Base-by-base conservation (phyloP, 1,284 basidiomycete species). In the Boletus hoseneyae region DNA sequence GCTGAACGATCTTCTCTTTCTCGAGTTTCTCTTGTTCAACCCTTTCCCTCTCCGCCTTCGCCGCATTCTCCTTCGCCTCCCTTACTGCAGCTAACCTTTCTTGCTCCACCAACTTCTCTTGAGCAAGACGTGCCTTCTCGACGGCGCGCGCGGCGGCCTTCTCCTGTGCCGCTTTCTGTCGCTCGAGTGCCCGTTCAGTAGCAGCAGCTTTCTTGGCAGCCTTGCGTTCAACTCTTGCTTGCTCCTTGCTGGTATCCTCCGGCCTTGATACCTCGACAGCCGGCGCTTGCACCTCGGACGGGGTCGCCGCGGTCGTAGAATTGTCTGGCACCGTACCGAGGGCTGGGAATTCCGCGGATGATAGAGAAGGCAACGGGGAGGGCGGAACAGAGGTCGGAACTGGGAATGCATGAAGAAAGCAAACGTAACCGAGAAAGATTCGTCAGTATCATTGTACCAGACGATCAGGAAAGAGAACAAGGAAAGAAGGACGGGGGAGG, bases 271-370 rank as follows among this genome's bases (percentile, higher is more conserved):
- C 57, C 47, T 74, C 71, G 40, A 64, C 61, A 37, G 62, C 56
- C 32, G 40, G 43, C 2, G 64, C 61, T 47, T 73, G 66, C 40
- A 71, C 60, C 27, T 65, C 58, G 38, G 51, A 50, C 15, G 48
- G 52, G 38, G 47, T 51, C 59, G 47, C 63, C 52, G 53, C 43
- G 29, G 52, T 52, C 15, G 40, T 27, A 36, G 64, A 48, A 19
- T 60, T 64, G 40, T 66, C 58, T 47, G 60, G 48, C 23, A 35
- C 42, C 11, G 59, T 52, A 51, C 60, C 59, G 35, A 85, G 68
- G 21, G 81, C 85, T 51, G 87, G 88, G 64, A 90, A 90, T 65
- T 90, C 87, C 62, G 78, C 72, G 41, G 81, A 71, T 56, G 87
- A 86, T 54, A 90, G 73, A 51, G 73, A 70, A 57, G 77, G 73